Evolutionary conservation across 2,329 filamentous ascomycete genomes (phyloP).

Genomic region (Incumbomyces delicatus): DNA sequence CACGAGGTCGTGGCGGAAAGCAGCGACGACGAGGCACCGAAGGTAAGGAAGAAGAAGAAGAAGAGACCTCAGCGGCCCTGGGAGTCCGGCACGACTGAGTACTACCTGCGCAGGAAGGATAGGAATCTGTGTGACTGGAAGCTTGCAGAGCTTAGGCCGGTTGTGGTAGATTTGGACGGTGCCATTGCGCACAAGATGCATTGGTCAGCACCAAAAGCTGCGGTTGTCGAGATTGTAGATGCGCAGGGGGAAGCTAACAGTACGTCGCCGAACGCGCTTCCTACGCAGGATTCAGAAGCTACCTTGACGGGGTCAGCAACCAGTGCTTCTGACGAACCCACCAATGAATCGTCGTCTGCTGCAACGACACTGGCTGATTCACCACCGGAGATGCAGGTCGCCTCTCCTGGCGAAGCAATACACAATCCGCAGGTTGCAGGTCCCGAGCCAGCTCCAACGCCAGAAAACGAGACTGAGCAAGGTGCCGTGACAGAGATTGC

Average conservation of each 20-base stretch:
- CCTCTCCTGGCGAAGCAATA: no score
- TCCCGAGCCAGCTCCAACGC: no score
- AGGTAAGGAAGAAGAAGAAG: constrained; percentile 2
- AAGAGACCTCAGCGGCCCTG: background rate
- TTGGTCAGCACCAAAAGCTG: constrained; percentile 8
- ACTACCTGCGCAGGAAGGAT: constrained; percentile 9
- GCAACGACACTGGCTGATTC: no score
- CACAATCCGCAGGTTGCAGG: no score
- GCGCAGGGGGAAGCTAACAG: background rate
- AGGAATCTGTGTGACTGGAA: constrained; percentile 7
- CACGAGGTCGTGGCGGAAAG: constrained; percentile 21
- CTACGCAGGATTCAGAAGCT: no score
- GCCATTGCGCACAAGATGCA: constrained; percentile 15
- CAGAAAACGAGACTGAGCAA: no score
- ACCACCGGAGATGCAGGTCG: no score
- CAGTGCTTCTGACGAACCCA: no score
- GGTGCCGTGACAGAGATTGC: no score
- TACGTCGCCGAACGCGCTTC: no score
- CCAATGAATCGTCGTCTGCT: no score
- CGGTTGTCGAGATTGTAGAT: background rate
- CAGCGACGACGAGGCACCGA: constrained; percentile 5
- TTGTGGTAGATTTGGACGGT: constrained; percentile 16
- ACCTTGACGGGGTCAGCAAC: no score
- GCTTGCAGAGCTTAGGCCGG: constrained; percentile 12
- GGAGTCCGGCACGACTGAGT: background rate